Evolutionary conservation across 768 basidiomycete species (phyloP), one percentile per base, ranked within the genome.

Genomic region (Lentinula boryana): DNA sequence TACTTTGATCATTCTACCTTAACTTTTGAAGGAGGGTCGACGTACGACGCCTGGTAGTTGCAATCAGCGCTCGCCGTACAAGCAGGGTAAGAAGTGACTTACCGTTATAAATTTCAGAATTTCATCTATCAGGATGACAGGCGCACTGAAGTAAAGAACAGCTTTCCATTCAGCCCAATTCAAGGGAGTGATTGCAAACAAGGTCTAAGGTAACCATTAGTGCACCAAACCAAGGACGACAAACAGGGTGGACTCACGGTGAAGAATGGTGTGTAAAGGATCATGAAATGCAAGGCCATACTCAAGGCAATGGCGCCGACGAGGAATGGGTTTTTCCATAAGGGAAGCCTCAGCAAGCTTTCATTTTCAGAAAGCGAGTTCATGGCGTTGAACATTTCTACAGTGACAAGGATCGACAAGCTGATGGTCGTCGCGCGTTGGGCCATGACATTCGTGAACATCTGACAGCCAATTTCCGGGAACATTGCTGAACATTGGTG

Each of bases 361-460:
- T 98, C 96, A 73, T 97, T 98, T 76, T 99, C 96, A 18, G 94
- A 96, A 23, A 99, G 79, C 60, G 95, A 98, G 75, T 98, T 98
- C 89, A 95, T 93, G 38, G 93, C 93, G 74, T 96, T 96, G 79
- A 94, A 94, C 93, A 96, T 96, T 75, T 96, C 93, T 58, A 96
- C 86, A 2, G 89, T 95, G 60, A 99, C 96, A 53, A 99, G 82
- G 68, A 98, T 94, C 31, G 96, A 98, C 36, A 99, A 78, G 64
- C 93, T 95, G 83, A 98, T 93, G 21, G 96, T 99, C 60, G 95
- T 97, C 3, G 95, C 96, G 15, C 84, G 84, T 67, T 86, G 86
- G 12, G 96, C 78, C 82, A 93, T 86, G 63, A 81, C 82, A 71
- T 95, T 91, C 31, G 89, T 88, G 75, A 98, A 99, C 90, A 99